Evolutionary conservation across 805 yeast genomes (phyloP).

Genomic region (Suhomyces faveliae): DNA sequence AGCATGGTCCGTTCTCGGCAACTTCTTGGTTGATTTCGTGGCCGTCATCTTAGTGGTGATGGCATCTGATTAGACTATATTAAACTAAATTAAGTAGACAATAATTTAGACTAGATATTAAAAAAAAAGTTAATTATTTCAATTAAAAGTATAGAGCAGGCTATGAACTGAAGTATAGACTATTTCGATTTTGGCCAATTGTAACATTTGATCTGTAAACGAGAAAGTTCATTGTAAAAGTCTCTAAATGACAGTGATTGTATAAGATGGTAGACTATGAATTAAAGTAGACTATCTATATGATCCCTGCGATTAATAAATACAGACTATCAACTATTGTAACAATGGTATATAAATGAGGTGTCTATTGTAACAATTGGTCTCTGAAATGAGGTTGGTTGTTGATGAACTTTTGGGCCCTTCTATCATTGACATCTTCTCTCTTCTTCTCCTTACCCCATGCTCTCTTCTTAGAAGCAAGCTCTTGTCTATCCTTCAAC

Average conservation of each 20-base stretch:
- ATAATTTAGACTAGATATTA: no score
- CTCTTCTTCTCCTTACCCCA: constrained; percentile 57
- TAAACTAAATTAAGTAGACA: no score
- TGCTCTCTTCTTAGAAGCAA: constrained; percentile 50
- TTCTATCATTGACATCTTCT: constrained; percentile 50
- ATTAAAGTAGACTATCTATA: background rate
- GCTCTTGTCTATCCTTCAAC: constrained; percentile 37
- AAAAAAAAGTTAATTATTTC: no score
- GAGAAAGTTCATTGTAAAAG: no score
- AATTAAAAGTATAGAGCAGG: no score
- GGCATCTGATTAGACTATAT: constrained; percentile 1
- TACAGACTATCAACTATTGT: background rate
- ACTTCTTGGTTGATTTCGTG: constrained; percentile 32
- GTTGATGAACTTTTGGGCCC: constrained; percentile 70
- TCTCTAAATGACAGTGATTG: no score
- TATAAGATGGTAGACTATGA: background rate
- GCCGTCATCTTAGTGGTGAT: constrained; percentile 5
- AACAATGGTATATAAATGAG: background rate
- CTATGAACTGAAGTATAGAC: no score
- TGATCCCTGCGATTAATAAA: no score
- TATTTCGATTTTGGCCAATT: no score
- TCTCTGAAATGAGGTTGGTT: constrained; percentile 70
- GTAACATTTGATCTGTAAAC: no score
- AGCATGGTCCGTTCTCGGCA: constrained; percentile 64
- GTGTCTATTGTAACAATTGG: constrained; percentile 23